Evolutionary conservation across 345 rosid genomes (phyloP).

Genomic region (Pugionium dolabratum): DNA sequence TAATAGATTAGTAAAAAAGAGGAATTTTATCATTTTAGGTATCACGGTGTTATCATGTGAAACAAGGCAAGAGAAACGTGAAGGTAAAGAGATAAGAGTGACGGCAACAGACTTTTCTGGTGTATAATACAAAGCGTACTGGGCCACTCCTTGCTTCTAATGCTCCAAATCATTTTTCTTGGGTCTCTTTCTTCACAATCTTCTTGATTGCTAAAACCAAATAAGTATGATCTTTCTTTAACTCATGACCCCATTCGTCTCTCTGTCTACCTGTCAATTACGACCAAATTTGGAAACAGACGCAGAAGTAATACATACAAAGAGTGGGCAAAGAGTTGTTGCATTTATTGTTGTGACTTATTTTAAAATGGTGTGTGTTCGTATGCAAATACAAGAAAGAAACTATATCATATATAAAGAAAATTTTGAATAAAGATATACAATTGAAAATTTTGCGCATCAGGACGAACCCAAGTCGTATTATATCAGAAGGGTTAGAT

Average conservation of each 20-base stretch:
- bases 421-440: slow-evolving; percentile 38
- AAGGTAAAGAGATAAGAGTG: slow-evolving; percentile 29
- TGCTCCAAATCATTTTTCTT: slow-evolving; percentile 38
- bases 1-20: no score
- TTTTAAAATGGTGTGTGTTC: slow-evolving; percentile 24
- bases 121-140: slow-evolving; percentile 25
- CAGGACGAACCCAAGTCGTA: slow-evolving; percentile 30
- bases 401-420: slow-evolving; percentile 21
- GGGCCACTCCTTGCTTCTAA: slow-evolving; percentile 36
- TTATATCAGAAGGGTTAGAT: slow-evolving; percentile 33
- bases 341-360: slow-evolving; percentile 28
- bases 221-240: slow-evolving; percentile 5
- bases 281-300: slow-evolving; percentile 12
- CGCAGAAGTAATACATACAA: not conserved
- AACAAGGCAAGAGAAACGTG: slow-evolving; percentile 32
- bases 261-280: slow-evolving; percentile 9
- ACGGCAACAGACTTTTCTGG: slow-evolving; percentile 19
- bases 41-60: not conserved
- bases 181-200: slow-evolving; percentile 20
- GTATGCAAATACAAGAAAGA: slow-evolving; percentile 30
- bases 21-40: no score
- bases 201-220: slow-evolving; percentile 10
- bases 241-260: slow-evolving; percentile 15
- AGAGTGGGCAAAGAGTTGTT: slow-evolving; percentile 28
- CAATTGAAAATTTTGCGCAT: slow-evolving; percentile 31